A percentile compares a stretch with the other conserved stretches of the same genome.
phyloP scores from a whole-genome alignment of 2,329 filamentous ascomycete species.

The Mycosphaerella arachidis region DNA sequence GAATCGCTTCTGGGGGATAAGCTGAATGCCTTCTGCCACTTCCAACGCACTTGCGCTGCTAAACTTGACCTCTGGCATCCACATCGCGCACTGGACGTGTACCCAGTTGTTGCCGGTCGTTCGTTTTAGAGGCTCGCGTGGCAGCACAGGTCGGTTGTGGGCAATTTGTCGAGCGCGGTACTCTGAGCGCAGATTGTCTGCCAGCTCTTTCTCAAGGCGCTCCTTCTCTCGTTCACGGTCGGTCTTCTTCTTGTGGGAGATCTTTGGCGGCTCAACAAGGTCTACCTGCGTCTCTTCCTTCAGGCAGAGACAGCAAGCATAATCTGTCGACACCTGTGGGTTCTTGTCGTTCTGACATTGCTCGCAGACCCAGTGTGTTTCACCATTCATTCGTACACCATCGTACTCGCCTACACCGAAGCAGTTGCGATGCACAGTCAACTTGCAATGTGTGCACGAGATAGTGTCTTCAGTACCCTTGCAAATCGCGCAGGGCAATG shows the following conservation, averaged over 20 bases:
- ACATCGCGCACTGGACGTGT: constrained; percentile 87
- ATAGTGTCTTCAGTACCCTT: constrained; percentile 65
- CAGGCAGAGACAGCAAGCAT: constrained; percentile 89
- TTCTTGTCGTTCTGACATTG: constrained; percentile 93
- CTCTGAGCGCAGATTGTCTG: constrained; percentile 71
- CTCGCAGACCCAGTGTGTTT: constrained; percentile 85
- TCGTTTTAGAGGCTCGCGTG: constrained; percentile 85
- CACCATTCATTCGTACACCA: constrained; percentile 48
- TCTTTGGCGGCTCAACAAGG: constrained; percentile 75
- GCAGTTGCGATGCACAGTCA: constrained; percentile 87
- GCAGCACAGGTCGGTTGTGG: constrained; percentile 74
- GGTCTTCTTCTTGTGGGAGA: constrained; percentile 79
- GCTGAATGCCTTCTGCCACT: constrained; percentile 83
- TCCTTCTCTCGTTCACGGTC: constrained; percentile 91
- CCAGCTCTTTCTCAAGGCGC: constrained; percentile 75
- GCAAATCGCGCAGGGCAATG: constrained; percentile 83
- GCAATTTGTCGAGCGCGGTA: constrained; percentile 81
- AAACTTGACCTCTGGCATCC: constrained; percentile 89
- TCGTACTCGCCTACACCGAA: constrained; percentile 73
- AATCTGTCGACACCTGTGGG: constrained; percentile 86
- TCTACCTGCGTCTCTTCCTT: constrained; percentile 76
- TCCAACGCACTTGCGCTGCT: constrained; percentile 76
- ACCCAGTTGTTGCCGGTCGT: constrained; percentile 98
- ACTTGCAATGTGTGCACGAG: constrained; percentile 80
- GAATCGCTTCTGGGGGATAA: constrained; percentile 68